phyloP scores from a whole-genome alignment of 192 early-diverging fungal genomes.

The Backusella liffmaniae region DNA sequence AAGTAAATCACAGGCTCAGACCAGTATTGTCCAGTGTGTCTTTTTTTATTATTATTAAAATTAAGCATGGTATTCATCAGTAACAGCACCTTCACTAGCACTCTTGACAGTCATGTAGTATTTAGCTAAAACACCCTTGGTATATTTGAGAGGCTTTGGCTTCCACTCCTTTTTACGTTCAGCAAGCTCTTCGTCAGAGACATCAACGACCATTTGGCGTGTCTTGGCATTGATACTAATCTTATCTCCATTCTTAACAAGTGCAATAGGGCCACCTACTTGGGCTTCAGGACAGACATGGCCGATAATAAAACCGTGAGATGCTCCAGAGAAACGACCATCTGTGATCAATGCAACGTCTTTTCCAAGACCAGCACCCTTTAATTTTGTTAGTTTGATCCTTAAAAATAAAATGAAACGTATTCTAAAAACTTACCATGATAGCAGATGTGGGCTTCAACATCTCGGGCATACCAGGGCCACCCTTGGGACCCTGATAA shows the following conservation, averaged over 20 bases:
- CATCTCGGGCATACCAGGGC: slow-evolving; percentile 99
- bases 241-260: slow-evolving; percentile 87
- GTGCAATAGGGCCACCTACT: slow-evolving; percentile 92
- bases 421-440: slow-evolving; percentile 50
- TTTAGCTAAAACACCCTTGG: slow-evolving; percentile 83
- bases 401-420: neutral
- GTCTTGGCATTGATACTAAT: slow-evolving; percentile 85
- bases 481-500: slow-evolving; percentile 97
- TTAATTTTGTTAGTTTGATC: neutral
- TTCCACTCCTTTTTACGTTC: slow-evolving; percentile 70
- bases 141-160: slow-evolving; percentile 81
- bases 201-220: slow-evolving; percentile 71
- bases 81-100: slow-evolving; percentile 80
- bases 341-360: slow-evolving; percentile 97
- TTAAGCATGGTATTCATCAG: slow-evolving; percentile 55
- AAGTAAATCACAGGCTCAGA: neutral
- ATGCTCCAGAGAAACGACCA: slow-evolving; percentile 98
- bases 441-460: slow-evolving; percentile 95
- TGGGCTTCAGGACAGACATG: slow-evolving; percentile 98
- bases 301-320: slow-evolving; percentile 98
- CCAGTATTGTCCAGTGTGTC: neutral
- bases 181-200: slow-evolving; percentile 74
- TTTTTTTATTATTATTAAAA: neutral
- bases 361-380: slow-evolving; percentile 93
- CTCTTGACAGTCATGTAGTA: slow-evolving; percentile 83